Percentiles rank a stretch among this genome's conserved stretches.
Conservation (phyloP, 2,329 filamentous ascomycete genomes). For the Hypomyces rosellus region DNA sequence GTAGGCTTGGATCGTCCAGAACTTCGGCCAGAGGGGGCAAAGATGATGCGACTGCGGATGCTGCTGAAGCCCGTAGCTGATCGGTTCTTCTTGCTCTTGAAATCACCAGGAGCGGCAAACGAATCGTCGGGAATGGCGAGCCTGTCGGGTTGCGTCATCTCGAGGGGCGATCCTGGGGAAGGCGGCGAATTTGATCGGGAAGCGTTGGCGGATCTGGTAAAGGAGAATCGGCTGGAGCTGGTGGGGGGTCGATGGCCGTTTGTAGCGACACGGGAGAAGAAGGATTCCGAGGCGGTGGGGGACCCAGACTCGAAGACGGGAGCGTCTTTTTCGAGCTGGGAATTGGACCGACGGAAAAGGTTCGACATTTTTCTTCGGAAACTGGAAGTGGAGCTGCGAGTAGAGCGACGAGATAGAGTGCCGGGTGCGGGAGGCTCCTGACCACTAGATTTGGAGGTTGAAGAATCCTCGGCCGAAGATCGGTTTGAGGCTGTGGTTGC, state of each 20-base stretch:
- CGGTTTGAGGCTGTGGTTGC: neutral
- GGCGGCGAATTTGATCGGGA: conserved; percentile 45
- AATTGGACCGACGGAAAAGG: conserved; percentile 41
- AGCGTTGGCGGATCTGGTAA: conserved; percentile 40
- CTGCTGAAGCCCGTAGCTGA: conserved; percentile 45
- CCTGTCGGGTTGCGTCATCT: conserved; percentile 30
- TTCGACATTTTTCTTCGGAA: conserved; percentile 46
- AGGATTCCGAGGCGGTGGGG: conserved; percentile 17
- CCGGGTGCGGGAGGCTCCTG: conserved; percentile 17
- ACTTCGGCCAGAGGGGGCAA: conserved; percentile 26
- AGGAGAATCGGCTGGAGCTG: conserved; percentile 34
- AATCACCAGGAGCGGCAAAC: conserved; percentile 39
- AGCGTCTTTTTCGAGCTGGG: conserved; percentile 22
- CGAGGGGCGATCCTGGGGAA: conserved; percentile 41
- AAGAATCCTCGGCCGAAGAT: conserved; percentile 5
- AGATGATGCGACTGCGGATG: conserved; percentile 43
- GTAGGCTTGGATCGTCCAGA: conserved; percentile 17
- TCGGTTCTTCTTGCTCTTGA: conserved; percentile 42
- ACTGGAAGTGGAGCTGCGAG: conserved; percentile 37
- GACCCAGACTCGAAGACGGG: conserved; percentile 17
- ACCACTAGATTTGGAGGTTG: conserved; percentile 19
- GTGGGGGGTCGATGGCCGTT: conserved; percentile 24
- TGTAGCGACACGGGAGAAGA: conserved; percentile 20
- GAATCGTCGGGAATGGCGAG: conserved; percentile 20
- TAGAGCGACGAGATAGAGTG: conserved; percentile 32